Evolutionary conservation across 148 eudicot species (phyloP).

Genomic region (Rhododendron griersonianum): DNA sequence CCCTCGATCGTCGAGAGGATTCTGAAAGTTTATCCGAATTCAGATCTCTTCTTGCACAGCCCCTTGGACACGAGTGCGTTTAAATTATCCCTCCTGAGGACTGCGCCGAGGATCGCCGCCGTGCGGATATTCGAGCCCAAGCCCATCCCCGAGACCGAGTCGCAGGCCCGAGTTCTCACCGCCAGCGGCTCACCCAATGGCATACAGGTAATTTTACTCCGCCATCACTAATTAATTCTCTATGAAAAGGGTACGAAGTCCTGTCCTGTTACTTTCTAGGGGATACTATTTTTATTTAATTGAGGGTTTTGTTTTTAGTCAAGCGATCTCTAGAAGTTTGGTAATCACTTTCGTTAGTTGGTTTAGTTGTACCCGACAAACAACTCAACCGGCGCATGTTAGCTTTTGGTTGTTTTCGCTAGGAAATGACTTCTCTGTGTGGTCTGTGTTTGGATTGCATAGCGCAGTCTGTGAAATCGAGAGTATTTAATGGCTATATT

Average conservation of each 20-base stretch:
- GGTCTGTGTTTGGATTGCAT: no score
- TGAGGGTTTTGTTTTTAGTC: neutral
- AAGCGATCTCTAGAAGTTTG: neutral
- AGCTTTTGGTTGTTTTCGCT: neutral
- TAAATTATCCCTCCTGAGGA: constrained; percentile 53
- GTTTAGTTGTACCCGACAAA: neutral
- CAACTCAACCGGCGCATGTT: neutral
- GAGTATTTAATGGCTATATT: no score
- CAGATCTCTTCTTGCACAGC: constrained; percentile 71
- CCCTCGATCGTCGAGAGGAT: constrained; percentile 69
- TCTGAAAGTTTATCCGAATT: constrained; percentile 40
- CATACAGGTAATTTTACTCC: constrained; percentile 58
- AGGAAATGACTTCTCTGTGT: no score
- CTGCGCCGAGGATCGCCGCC: constrained; percentile 43
- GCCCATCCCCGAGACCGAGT: constrained; percentile 49
- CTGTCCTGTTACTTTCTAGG: neutral
- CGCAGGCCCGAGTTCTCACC: constrained; percentile 63
- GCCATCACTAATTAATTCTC: neutral
- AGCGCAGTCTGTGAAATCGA: no score
- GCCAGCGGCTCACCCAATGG: constrained; percentile 83
- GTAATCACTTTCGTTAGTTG: neutral
- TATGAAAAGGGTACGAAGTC: neutral
- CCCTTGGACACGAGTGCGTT: constrained; percentile 64
- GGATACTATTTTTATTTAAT: neutral
- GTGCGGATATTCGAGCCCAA: constrained; percentile 53